Evolutionary conservation across 2,329 filamentous ascomycete genomes (phyloP).

Genomic region (Colletotrichum noveboracense): DNA sequence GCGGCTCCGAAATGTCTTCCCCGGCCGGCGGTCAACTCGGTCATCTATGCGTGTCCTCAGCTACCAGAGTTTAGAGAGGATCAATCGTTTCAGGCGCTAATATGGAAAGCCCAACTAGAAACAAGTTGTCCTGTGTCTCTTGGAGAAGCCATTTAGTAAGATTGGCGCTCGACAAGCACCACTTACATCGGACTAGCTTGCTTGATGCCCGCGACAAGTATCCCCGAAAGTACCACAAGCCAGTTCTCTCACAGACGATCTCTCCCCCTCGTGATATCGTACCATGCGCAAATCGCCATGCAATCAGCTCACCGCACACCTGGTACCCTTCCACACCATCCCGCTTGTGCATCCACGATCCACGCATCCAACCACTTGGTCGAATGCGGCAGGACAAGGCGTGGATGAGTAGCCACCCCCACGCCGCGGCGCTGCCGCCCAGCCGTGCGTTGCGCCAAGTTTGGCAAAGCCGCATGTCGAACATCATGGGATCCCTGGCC

Average conservation of each 20-base stretch:
- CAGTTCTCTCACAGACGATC: not conserved
- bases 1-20: not conserved
- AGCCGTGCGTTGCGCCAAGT: slow-evolving; percentile 3
- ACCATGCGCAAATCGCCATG: not conserved
- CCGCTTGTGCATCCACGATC: not conserved
- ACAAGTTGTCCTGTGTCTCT: not conserved
- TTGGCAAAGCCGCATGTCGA: not conserved
- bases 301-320: not conserved
- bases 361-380: not conserved
- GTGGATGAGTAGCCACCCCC: not conserved
- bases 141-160: not conserved
- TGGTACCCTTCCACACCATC: not conserved
- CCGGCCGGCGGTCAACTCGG: not conserved
- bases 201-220: not conserved
- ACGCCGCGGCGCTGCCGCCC: not conserved
- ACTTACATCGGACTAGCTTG: not conserved
- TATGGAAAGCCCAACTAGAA: not conserved
- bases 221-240: not conserved
- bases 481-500: not conserved
- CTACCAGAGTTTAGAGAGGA: not conserved
- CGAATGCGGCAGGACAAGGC: not conserved
- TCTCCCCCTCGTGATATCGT: not conserved
- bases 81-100: not conserved
- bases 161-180: not conserved
- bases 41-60: not conserved